Evolutionary conservation across 2,329 filamentous ascomycete genomes (phyloP), one percentile per base, ranked within the genome.

Genomic region (Apiospora saccharicola): DNA sequence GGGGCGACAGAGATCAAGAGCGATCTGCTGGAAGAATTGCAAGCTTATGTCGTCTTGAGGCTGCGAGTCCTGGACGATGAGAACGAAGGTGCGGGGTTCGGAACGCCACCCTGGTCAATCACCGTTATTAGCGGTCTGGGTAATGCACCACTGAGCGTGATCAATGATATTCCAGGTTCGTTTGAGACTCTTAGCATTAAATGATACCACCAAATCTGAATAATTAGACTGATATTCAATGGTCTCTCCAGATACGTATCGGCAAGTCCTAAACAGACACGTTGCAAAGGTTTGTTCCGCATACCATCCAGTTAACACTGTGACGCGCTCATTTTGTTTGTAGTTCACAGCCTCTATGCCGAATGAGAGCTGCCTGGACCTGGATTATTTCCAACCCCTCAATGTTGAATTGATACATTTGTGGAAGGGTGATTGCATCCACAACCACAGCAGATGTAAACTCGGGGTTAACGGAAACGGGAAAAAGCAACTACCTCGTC

Each of bases 371-470:
- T 3, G 0, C 22, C 22, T 12, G 19, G 6, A 10, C 24, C 14
- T 7, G 19, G 22, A 14, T n/a, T n/a, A n/a, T n/a, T n/a, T n/a
- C n/a, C n/a, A 16, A 3, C 44, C 41, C 14, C 30, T 69, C 14
- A 74, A 75, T 57, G 71, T 72, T 61, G 24, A 26, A 37, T 19
- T 74, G 14, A 71, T 73, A 34, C 53, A 44, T 24, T 24, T 69
- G 22, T 75, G 74, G 74, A 71, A 73, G 14, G 24, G 53, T 7
- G 67, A 74, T 43, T 75, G 74, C 64, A 70, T 73, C 12, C 14
- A 70, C 14, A 70, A 71, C 22, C 74, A 75, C 67, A 46, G 71
- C 8, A 44, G 47, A 67, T 75, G 74, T 43, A 71, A 51, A 10
- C 69, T 57, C 0, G 74, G 71, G 64, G 70, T 51, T 24, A 43